Evolutionary conservation across 73 alveolate genomes (phyloP), one percentile per base, ranked within the genome.

Genomic region (Durusdinium trenchii): DNA sequence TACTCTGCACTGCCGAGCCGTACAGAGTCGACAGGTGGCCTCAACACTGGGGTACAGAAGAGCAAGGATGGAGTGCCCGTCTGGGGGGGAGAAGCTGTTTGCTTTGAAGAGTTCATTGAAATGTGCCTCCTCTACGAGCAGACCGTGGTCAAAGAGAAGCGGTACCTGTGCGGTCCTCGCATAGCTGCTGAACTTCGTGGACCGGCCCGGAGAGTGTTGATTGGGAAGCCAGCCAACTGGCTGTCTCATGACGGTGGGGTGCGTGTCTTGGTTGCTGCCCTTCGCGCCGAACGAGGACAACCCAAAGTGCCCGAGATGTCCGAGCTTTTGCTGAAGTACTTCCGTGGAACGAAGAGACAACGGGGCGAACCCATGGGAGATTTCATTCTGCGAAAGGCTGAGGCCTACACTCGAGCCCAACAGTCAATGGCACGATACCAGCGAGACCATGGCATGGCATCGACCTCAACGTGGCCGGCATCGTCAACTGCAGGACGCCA

Each of bases 361-460:
- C 57, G 61, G 2, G 86, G 86, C 6, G 86, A 76, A 42, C 6
- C 52, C 28, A 71, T 71, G 84, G 51, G 84, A 3, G 84, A 71
- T 28, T 71, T 28, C 51, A n/a, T 76, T 9, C 3, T 43, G 5
- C 57, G 61, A 42, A 76, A 76, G 45, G 57, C 86, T 6, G 86
- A 76, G 45, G 86, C 86, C 61, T 76, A 76, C 86, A 76, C 86
- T 7, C 18, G 86, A 38, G 86, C 86, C 42, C 86, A 76, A 38
- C 86, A 76, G 61, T 76, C 86, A 20, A 76, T 76, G 86, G 54
- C 32, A 23, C 12, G 69, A 12, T 57, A 23, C 12, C 12, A 16
- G 32, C 23, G 23, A 57, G 69, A 12, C 69, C n/a, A n/a, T n/a
- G n/a, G n/a, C n/a, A n/a, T n/a, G n/a, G n/a, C n/a, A n/a, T n/a